phyloP scores from a whole-genome alignment of 495 filamentous ascomycete genomes.

The Trichoderma gamsii region DNA sequence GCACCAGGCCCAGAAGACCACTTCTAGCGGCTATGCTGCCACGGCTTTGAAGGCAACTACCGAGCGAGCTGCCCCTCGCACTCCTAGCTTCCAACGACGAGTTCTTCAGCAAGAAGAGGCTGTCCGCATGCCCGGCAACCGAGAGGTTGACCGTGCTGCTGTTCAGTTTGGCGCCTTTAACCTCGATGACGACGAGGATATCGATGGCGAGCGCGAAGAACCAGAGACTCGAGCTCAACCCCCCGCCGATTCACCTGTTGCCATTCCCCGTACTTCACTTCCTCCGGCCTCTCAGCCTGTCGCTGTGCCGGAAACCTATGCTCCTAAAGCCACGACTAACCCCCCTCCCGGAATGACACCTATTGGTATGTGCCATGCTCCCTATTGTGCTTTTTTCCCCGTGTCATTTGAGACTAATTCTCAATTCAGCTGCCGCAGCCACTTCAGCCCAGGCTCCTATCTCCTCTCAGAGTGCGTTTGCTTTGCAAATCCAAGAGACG shows the following conservation, averaged over 20 bases:
- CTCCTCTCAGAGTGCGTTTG: constrained; percentile 28
- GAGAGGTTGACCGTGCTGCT: constrained; percentile 86
- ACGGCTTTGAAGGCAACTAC: constrained; percentile 68
- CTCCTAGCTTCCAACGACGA: constrained; percentile 71
- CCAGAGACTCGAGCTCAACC: constrained; percentile 92
- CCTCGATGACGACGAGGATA: constrained; percentile 70
- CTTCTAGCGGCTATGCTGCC: constrained; percentile 62
- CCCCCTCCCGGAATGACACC: constrained; percentile 18
- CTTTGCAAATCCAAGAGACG: background rate
- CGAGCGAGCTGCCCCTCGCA: constrained; percentile 47
- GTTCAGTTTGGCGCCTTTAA: constrained; percentile 97
- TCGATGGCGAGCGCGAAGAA: constrained; percentile 91
- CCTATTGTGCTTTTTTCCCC: background rate
- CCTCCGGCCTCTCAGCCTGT: constrained; percentile 62
- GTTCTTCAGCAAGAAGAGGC: constrained; percentile 92
- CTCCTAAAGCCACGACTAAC: constrained; percentile 26
- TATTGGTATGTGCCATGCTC: constrained; percentile 24
- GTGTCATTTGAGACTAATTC: constrained; percentile 26
- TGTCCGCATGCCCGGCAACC: constrained; percentile 98
- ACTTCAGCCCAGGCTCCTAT: constrained; percentile 17
- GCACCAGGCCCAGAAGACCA: constrained; percentile 49
- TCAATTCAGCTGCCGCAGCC: constrained; percentile 16
- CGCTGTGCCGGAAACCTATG: constrained; percentile 49
- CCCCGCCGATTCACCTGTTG: constrained; percentile 85
- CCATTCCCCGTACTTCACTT: constrained; percentile 82